phyloP scores from a whole-genome alignment of 768 basidiomycete species.

The Suillus subalutaceus region DNA sequence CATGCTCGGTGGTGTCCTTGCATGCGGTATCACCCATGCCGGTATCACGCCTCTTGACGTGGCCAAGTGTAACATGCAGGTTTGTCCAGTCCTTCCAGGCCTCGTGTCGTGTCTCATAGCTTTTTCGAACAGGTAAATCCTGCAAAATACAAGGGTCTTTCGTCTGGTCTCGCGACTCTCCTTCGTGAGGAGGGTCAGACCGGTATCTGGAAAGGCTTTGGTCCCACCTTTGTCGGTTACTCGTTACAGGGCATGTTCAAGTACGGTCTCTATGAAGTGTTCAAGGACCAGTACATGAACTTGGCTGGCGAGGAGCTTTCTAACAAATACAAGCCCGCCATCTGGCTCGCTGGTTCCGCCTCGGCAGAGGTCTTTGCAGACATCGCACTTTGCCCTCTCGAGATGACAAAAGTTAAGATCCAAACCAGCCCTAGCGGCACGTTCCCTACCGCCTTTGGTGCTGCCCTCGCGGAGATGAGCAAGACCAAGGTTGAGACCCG shows the following conservation, averaged over 20 bases:
- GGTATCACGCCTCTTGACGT: slow-evolving; percentile 89
- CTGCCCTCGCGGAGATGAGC: slow-evolving; percentile 71
- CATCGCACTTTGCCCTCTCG: slow-evolving; percentile 92
- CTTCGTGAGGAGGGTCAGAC: slow-evolving; percentile 78
- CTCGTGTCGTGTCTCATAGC: neutral
- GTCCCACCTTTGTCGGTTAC: slow-evolving; percentile 92
- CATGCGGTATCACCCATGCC: slow-evolving; percentile 88
- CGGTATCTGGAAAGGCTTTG: slow-evolving; percentile 94
- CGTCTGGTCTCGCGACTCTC: slow-evolving; percentile 63
- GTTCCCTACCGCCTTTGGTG: slow-evolving; percentile 76
- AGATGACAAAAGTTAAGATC: slow-evolving; percentile 93
- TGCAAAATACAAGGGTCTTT: slow-evolving; percentile 70
- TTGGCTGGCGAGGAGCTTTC: slow-evolving; percentile 82
- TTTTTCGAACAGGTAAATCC: slow-evolving; percentile 64
- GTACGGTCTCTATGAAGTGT: slow-evolving; percentile 96
- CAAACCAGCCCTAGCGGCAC: slow-evolving; percentile 76
- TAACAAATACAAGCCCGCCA: slow-evolving; percentile 80
- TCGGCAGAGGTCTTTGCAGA: slow-evolving; percentile 97
- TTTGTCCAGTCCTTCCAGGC: neutral
- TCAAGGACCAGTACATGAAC: slow-evolving; percentile 95
- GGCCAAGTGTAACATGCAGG: slow-evolving; percentile 93
- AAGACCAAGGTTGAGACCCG: slow-evolving; percentile 69
- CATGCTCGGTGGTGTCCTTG: slow-evolving; percentile 85
- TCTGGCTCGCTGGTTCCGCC: slow-evolving; percentile 94
- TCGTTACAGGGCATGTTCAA: slow-evolving; percentile 98